Conservation (phyloP, 352 stramenopile species). For the Saprolegnia diclina region DNA sequence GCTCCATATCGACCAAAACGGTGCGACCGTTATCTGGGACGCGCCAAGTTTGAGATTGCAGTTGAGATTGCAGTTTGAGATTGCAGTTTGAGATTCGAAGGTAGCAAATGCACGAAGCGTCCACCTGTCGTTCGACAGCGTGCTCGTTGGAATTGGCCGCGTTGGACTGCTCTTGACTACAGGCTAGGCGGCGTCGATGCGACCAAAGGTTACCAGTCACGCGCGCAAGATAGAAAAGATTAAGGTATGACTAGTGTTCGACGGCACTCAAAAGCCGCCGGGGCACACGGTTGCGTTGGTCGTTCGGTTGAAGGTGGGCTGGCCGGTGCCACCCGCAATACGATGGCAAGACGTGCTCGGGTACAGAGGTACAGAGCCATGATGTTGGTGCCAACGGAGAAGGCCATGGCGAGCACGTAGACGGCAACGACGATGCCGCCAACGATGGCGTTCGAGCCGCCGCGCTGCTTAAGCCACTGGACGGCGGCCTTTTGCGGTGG, state of each 20-base stretch:
- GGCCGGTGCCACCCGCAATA: slow-evolving; percentile 43
- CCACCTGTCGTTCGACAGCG: too few species aligned
- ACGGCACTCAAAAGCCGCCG: not conserved
- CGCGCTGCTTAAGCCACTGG: slow-evolving; percentile 52
- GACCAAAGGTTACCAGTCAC: too few species aligned
- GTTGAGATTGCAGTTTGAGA: too few species aligned
- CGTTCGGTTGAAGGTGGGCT: not conserved
- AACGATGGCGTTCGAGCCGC: slow-evolving; percentile 38
- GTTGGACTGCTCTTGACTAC: too few species aligned
- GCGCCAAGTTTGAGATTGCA: too few species aligned
- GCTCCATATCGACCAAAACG: slow-evolving; percentile 1
- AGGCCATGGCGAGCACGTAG: slow-evolving; percentile 40
- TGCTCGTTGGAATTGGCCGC: too few species aligned
- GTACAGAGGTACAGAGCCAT: slow-evolving; percentile 58
- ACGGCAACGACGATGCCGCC: slow-evolving; percentile 37
- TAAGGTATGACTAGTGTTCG: not conserved
- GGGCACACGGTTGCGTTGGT: not conserved
- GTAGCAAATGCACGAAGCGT: too few species aligned
- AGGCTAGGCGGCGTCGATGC: too few species aligned
- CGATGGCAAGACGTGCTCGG: slow-evolving; percentile 45
- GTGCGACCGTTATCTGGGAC: too few species aligned
- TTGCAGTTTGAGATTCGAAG: too few species aligned
- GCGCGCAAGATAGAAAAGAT: too few species aligned
- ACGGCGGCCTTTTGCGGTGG: slow-evolving; percentile 61
- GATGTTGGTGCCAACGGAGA: slow-evolving; percentile 54